phyloP scores from a whole-genome alignment of 2,329 filamentous ascomycete species.

The Phymatotrichopsis omnivora region DNA sequence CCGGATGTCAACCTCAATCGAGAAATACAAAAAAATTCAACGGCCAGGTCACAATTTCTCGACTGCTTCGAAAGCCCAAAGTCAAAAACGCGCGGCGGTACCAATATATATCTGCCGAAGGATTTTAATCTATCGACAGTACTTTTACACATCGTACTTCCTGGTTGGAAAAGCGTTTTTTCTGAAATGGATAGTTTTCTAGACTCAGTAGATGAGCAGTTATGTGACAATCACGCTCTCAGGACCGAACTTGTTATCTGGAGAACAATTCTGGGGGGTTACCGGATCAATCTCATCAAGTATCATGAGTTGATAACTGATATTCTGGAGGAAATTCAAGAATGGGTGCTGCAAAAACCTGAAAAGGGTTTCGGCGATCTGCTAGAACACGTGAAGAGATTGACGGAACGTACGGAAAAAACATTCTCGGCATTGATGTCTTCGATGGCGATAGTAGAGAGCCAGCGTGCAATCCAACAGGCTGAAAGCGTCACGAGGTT shows the following conservation, averaged over 20 bases:
- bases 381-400: conserved; percentile 2
- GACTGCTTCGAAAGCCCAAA: conserved; percentile 2
- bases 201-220: conserved; percentile 28
- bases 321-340: too few species aligned
- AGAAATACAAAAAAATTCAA: background rate
- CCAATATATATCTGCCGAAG: conserved; percentile 1
- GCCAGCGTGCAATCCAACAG: conserved; percentile 33
- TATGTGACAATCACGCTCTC: conserved; percentile 31
- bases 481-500: conserved; percentile 34
- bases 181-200: conserved; percentile 27
- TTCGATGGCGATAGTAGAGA: conserved; percentile 34
- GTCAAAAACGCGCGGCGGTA: background rate
- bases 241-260: conserved; percentile 32
- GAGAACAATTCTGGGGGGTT: conserved; percentile 29
- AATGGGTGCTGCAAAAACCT: background rate
- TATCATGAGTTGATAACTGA: conserved; percentile 17
- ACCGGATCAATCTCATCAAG: conserved; percentile 22
- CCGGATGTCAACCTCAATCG: background rate
- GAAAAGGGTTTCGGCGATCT: conserved; percentile 2
- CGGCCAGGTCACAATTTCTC: conserved; percentile 12
- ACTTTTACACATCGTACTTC: conserved; percentile 30
- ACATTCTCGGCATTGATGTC: conserved; percentile 34
- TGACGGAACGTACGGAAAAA: conserved; percentile 27
- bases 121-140: conserved; percentile 9
- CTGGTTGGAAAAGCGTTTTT: conserved; percentile 30